Evolutionary conservation across 345 rosid genomes (phyloP), one percentile per base, ranked within the genome.

Genomic region (Boechera stricta): DNA sequence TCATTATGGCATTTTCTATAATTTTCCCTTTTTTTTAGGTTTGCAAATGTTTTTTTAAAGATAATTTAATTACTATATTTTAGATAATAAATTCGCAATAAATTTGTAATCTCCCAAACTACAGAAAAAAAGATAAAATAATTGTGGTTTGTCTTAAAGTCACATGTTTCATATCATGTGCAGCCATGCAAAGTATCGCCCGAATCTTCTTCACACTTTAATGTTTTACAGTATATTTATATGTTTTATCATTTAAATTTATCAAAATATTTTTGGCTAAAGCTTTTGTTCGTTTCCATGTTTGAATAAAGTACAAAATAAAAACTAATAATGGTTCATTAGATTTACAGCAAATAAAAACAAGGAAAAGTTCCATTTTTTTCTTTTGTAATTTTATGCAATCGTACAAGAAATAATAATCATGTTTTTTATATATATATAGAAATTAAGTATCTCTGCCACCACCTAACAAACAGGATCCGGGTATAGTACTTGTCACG

Each of bases 381-480:
- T 63, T 10, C 13, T 58, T 68, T 77, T 71, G 75, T 77, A 42
- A 55, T 69, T n/a, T 51, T 61, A 62, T 71, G 80, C 9, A 71
- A 64, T 77, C 55, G 53, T 48, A 56, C 18, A 64, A 48, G 3
- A 41, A 56, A 55, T 11, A 51, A 39, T 10, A 0, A 21, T 65
- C 15, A 49, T 47, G 72, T 39, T 55, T 39, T 55, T 57, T 1
- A 2, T 35, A 8, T 15, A 16, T 65, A 13, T 57, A 39, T 56
- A 16, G 72, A 77, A 65, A 64, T 64, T 56, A 71, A 71, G 72
- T 64, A 65, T 18, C 52, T 73, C 66, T 73, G 78, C 71, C 74
- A 68, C 61, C 71, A 79, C 82, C 75, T 60, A 79, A 73, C 75
- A 73, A 61, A 79, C n/a, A 79, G 78, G 78, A 78, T 79, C 82